Percentiles rank a stretch among this genome's conserved stretches.
Conservation (phyloP, 192 early-diverging fungal species). For the Nowakowskiella sp. region DNA sequence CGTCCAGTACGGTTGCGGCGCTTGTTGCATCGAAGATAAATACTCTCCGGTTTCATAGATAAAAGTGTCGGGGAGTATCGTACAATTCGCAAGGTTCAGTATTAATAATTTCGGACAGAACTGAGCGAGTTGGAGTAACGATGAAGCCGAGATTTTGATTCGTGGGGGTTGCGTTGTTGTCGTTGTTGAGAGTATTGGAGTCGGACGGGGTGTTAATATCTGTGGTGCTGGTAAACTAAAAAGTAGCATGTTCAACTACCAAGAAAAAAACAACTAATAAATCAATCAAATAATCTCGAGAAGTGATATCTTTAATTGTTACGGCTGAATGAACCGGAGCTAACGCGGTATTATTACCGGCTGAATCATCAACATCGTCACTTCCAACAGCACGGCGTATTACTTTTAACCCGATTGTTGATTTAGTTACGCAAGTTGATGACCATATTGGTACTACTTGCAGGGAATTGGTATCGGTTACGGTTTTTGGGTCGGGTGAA, state of each 20-base stretch:
- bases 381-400: too few species aligned
- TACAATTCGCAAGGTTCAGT: constrained; percentile 14
- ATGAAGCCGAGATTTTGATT: constrained; percentile 8
- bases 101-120: constrained; percentile 15
- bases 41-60: constrained; percentile 22
- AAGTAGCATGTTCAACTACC: neutral
- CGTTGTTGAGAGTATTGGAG: neutral
- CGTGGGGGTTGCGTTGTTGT: neutral
- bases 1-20: constrained; percentile 15
- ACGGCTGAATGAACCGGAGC: constrained; percentile 7
- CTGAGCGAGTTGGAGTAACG: constrained; percentile 6
- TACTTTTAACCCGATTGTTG: too few species aligned
- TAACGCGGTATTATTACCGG: neutral
- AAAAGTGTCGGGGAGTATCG: constrained; percentile 8
- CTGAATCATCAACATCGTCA: too few species aligned
- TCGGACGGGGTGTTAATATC: neutral
- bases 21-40: constrained; percentile 6
- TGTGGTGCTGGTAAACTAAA: constrained; percentile 1
- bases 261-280: neutral
- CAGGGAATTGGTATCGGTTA: too few species aligned
- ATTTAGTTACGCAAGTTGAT: too few species aligned
- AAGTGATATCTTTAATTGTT: constrained; percentile 1
- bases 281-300: neutral
- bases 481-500: too few species aligned
- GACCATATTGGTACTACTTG: too few species aligned